Evolutionary conservation across 2,329 filamentous ascomycete genomes (phyloP), one percentile per base, ranked within the genome.

Genomic region (Pseudogymnoascus sp.): DNA sequence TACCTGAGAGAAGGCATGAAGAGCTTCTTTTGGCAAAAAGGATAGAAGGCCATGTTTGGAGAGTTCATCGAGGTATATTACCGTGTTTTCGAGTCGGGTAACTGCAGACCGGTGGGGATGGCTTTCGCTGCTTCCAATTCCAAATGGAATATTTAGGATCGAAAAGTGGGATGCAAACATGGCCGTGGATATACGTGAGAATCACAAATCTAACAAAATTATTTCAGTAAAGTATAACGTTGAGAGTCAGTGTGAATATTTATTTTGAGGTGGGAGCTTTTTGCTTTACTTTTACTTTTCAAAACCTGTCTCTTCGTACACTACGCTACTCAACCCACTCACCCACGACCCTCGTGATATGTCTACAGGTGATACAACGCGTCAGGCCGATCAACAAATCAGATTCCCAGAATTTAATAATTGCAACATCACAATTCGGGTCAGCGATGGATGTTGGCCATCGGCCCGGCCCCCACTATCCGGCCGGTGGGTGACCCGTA

Each of bases 61-160:
- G 14, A 83, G 68, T 4, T 75, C 75, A 1, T 72, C 71, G 0
- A 86, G 74, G 64, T 83, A 84, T 34, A 85, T 71, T 0, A 84
- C 77, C 4, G 72, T 71, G 59, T 84, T 75, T 8, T 74, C 70
- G 9, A 83, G 70, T 38, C 81, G 75, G 0, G 82, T 84, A 1
- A 74, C 82, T 47, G 76, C 76, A 62, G 78, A 75, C 32, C 75
- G 77, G 3, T 63, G 62, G 0, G 68, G 60, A 60, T 78, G 75
- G 0, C 63, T 62, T 6, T 62, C 43, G 0, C 74, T 76, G 0
- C 77, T 81, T 22, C 77, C 79, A 11, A 83, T 75, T 8, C 80
- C 79, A 58, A 79, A 83, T 0, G 81, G 80, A 38, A 83, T 77
- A 62, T 83, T 83, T 18, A 73, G 68, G 39, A 79, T 67, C 0